A percentile compares a stretch with the other conserved stretches of the same genome.
Conservation (phyloP, 768 basidiomycete genomes). For the Mycena chlorophos region DNA sequence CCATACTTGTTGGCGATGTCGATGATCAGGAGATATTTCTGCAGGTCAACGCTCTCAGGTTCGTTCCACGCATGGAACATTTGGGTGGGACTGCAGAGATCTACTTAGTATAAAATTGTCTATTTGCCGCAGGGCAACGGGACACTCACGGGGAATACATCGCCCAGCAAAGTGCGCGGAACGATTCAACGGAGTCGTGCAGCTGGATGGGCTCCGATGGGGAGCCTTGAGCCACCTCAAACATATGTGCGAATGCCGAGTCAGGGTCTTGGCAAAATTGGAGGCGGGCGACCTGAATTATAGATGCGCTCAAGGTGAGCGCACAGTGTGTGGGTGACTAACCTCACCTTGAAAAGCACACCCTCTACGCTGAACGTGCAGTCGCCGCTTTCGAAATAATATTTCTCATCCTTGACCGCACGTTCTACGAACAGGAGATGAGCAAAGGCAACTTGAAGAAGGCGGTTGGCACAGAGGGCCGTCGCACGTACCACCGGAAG, state of each 20-base stretch:
- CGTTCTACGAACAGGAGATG: no score
- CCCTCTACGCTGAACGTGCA: not conserved
- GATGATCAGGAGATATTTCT: not conserved
- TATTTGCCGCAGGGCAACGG: no score
- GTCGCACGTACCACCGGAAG: no score
- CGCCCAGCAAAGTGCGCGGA: not conserved
- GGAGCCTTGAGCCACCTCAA: not conserved
- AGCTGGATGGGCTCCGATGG: not conserved
- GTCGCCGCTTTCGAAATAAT: not conserved
- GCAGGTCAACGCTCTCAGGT: no score
- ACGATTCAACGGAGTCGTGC: not conserved
- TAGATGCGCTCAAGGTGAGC: not conserved
- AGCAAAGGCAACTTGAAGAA: no score
- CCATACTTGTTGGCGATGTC: not conserved
- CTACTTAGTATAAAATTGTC: no score
- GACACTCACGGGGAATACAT: not conserved
- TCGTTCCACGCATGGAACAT: no score
- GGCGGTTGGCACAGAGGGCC: no score
- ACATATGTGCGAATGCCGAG: not conserved
- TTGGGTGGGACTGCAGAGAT: no score
- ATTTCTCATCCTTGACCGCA: not conserved
- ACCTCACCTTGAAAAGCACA: not conserved
- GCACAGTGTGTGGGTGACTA: no score
- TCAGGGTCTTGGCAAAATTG: not conserved
- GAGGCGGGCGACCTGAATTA: not conserved